Percentiles rank a stretch among this genome's conserved stretches.
phyloP scores from a whole-genome alignment of 495 filamentous ascomycete species.

The Aspergillus carlsbadensis region DNA sequence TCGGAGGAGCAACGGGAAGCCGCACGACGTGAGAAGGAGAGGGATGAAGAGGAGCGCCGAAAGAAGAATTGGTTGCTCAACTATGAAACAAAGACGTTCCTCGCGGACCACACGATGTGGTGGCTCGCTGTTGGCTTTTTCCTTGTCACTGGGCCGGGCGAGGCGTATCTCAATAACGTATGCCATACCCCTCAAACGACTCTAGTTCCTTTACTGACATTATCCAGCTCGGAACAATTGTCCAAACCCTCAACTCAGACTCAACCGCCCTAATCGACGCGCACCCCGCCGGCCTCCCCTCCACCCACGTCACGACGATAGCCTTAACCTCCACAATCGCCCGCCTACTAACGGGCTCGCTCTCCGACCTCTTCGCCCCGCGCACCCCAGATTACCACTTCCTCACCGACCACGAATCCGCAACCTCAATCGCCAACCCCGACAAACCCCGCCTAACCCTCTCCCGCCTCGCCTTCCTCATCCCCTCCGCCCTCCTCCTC shows the following conservation, averaged over 20 bases:
- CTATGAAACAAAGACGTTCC: slow-evolving; percentile 77
- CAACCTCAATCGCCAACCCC: slow-evolving; percentile 28
- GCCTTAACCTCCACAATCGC: slow-evolving; percentile 88
- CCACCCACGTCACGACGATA: slow-evolving; percentile 89
- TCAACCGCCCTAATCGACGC: slow-evolving; percentile 40
- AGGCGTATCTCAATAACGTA: slow-evolving; percentile 94
- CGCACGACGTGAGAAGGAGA: slow-evolving; percentile 44
- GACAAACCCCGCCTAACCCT: slow-evolving; percentile 48
- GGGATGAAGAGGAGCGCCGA: slow-evolving; percentile 62
- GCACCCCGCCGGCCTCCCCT: slow-evolving; percentile 64
- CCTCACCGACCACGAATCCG: slow-evolving; percentile 32
- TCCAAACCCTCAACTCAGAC: slow-evolving; percentile 76
- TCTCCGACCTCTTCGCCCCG: slow-evolving; percentile 87
- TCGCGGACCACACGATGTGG: slow-evolving; percentile 93
- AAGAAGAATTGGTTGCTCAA: slow-evolving; percentile 88
- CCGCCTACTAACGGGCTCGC: slow-evolving; percentile 77
- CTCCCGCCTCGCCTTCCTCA: slow-evolving; percentile 77
- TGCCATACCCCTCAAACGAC: background rate
- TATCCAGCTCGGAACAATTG: slow-evolving; percentile 77
- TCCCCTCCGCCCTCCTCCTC: slow-evolving; percentile 70
- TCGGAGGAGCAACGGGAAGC: slow-evolving; percentile 49
- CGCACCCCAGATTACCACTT: slow-evolving; percentile 38
- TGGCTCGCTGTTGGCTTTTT: slow-evolving; percentile 88
- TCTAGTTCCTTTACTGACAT: slow-evolving; percentile 3
- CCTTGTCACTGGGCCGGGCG: slow-evolving; percentile 88